A percentile compares a stretch with the other conserved stretches of the same genome.
These are phyloP conservation scores for Xylona heveae DNA, from an alignment of 495 filamentous ascomycete genomes.

Conservation along the genomic window DNA sequence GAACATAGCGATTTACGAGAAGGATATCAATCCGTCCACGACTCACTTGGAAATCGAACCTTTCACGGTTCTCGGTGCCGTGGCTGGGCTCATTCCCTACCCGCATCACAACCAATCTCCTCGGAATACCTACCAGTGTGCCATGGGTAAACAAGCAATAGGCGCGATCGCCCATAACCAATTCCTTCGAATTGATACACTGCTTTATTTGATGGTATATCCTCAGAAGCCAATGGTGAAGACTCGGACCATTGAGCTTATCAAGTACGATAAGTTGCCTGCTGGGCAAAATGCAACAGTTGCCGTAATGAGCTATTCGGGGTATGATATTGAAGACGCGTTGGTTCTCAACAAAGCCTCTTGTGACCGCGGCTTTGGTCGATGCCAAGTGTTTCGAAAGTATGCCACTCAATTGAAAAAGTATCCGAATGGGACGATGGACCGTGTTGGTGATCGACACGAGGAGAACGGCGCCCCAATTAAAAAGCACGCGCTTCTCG, in stretches of 20 bases:
- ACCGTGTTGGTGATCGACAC: constrained; percentile 41
- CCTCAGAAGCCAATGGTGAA: constrained; percentile 96
- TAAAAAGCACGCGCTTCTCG: constrained; percentile 51
- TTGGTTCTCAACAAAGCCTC: constrained; percentile 92
- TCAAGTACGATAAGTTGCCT: constrained; percentile 93
- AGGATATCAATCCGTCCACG: constrained; percentile 42
- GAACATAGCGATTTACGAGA: constrained; percentile 74
- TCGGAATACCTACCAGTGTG: constrained; percentile 97
- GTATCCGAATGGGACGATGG: constrained; percentile 60
- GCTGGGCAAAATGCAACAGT: constrained; percentile 94
- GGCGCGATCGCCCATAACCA: constrained; percentile 95
- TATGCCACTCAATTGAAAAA: constrained; percentile 56
- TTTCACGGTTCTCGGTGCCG: constrained; percentile 92
- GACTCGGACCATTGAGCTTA: constrained; percentile 84
- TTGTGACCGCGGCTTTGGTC: constrained; percentile 79
- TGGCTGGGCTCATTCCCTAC: constrained; percentile 91
- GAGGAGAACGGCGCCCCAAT: constrained; percentile 40
- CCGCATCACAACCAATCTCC: constrained; percentile 99
- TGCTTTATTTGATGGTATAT: constrained; percentile 92
- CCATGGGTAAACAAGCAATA: constrained; percentile 99
- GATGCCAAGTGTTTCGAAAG: constrained; percentile 88
- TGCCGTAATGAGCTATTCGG: constrained; percentile 96
- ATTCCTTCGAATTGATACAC: constrained; percentile 83
- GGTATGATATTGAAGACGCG: constrained; percentile 98
- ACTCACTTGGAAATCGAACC: constrained; percentile 97